Conservation (phyloP, 768 basidiomycete genomes). For the Stropharia rugosoannulata region DNA sequence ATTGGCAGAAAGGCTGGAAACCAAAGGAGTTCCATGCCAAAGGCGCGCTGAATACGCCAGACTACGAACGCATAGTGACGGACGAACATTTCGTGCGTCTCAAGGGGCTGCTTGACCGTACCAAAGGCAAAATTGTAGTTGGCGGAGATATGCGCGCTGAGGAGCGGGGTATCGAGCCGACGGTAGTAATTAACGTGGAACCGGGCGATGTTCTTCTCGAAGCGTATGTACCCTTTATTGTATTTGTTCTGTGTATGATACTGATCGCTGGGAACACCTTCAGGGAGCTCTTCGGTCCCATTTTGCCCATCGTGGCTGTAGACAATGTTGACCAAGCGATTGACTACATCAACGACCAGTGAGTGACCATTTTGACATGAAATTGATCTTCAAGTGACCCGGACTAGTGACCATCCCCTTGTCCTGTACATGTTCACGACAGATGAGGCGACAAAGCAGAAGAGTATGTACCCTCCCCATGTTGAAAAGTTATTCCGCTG, state of each 20-base stretch:
- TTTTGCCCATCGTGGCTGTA: conserved; percentile 63
- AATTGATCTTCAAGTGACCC: neutral
- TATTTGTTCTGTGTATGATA: neutral
- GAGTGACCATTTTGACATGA: conserved; percentile 8
- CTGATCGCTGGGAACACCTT: neutral
- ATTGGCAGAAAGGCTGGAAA: conserved; percentile 49
- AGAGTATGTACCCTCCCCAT: conserved; percentile 25
- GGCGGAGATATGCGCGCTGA: conserved; percentile 36
- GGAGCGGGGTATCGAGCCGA: conserved; percentile 54
- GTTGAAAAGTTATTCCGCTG: neutral
- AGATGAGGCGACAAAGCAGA: conserved; percentile 35
- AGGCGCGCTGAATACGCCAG: conserved; percentile 41
- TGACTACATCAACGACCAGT: conserved; percentile 54
- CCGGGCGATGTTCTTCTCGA: conserved; percentile 59
- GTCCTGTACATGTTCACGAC: conserved; percentile 66
- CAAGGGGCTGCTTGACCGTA: conserved; percentile 46
- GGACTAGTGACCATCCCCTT: conserved; percentile 52
- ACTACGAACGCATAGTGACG: conserved; percentile 53
- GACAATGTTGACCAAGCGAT: conserved; percentile 55
- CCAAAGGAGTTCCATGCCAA: conserved; percentile 54
- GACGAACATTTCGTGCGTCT: conserved; percentile 55
- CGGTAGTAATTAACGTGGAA: conserved; percentile 54
- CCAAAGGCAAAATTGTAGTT: conserved; percentile 54
- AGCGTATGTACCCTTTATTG: conserved; percentile 37
- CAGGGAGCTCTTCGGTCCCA: conserved; percentile 76